Percentiles rank a stretch among this genome's conserved stretches.
Conservation (phyloP, 2,329 filamentous ascomycete genomes). For the Fusarium camptoceras region DNA sequence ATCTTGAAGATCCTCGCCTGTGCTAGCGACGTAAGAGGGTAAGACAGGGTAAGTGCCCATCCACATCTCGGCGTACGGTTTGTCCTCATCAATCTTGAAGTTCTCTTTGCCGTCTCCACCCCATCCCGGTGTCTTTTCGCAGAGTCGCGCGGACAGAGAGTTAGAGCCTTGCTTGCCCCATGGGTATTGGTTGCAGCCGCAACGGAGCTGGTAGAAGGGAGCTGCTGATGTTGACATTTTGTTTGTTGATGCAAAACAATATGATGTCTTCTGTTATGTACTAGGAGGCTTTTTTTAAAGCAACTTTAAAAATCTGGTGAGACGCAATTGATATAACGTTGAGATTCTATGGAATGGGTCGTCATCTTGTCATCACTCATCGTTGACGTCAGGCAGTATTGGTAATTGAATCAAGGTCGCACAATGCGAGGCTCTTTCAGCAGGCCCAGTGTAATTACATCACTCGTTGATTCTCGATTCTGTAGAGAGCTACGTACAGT, state of each 20-base stretch:
- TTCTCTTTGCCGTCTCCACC: constrained; percentile 46
- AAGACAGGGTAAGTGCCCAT: constrained; percentile 81
- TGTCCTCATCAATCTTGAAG: constrained; percentile 73
- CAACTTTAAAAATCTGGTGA: background rate
- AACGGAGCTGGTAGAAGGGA: constrained; percentile 59
- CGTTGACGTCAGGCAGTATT: constrained; percentile 40
- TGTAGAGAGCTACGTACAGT: constrained; percentile 10
- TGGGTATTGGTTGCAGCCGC: constrained; percentile 69
- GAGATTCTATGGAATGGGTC: background rate
- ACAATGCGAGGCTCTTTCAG: constrained; percentile 3
- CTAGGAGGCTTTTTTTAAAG: too few species aligned
- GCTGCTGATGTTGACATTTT: constrained; percentile 40
- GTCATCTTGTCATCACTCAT: constrained; percentile 43
- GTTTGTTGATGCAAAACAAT: background rate
- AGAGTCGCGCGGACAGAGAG: constrained; percentile 74
- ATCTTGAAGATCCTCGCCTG: constrained; percentile 72
- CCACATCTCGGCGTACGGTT: constrained; percentile 76
- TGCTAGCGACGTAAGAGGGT: constrained; percentile 72
- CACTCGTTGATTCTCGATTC: constrained; percentile 1
- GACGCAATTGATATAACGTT: background rate
- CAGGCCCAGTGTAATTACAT: constrained; percentile 37
- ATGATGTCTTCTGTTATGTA: background rate
- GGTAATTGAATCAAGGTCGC: constrained; percentile 6
- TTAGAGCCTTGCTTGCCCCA: constrained; percentile 77
- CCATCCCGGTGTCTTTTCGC: constrained; percentile 70